These are phyloP conservation scores for Cryptosporidium xiaoi DNA, from an alignment of 169 alveolate genomes.

Conservation along the genomic window DNA sequence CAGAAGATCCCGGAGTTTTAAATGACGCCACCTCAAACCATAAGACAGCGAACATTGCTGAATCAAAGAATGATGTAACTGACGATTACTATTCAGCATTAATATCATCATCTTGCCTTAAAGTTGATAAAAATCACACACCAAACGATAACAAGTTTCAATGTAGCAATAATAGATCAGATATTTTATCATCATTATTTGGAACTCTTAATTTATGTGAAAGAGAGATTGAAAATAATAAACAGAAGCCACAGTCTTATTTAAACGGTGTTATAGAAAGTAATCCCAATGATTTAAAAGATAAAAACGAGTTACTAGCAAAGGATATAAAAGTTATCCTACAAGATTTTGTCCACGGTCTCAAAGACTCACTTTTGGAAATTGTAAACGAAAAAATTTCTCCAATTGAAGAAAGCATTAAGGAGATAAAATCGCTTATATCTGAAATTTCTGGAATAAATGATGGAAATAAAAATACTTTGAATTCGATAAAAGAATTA, in stretches of 20 bases:
- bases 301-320: neutral
- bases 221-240: neutral
- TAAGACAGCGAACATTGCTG: neutral
- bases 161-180: conserved; percentile 20
- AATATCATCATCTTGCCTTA: conserved; percentile 3
- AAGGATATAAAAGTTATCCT: neutral
- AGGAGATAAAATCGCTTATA: conserved; percentile 1
- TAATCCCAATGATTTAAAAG: neutral
- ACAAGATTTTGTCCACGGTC: neutral
- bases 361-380: conserved; percentile 11
- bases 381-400: neutral
- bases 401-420: conserved; percentile 10
- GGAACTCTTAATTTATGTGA: conserved; percentile 24
- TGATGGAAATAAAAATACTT: neutral
- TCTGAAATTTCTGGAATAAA: neutral
- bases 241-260: neutral
- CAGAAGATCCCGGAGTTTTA: neutral
- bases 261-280: neutral
- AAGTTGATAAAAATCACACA: neutral
- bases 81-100: conserved; percentile 50
- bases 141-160: neutral
- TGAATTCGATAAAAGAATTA: neutral
- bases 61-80: conserved; percentile 23
- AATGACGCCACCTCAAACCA: neutral
- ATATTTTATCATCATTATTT: conserved; percentile 31